These are phyloP conservation scores for Bassia scoparia DNA, from an alignment of 148 eudicot species.

Conservation along the genomic window DNA sequence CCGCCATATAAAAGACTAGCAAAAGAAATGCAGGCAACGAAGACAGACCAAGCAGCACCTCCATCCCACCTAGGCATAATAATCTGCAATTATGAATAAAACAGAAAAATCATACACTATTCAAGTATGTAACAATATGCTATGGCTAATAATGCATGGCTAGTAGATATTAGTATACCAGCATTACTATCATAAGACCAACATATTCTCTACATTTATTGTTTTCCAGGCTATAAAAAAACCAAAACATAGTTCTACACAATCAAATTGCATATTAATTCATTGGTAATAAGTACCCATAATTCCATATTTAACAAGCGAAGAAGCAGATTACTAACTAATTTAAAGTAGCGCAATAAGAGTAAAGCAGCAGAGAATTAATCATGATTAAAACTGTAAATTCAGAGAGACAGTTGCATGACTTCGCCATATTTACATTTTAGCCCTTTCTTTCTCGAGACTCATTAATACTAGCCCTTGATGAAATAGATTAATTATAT, in stretches of 20 bases:
- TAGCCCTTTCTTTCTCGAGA: too few species aligned
- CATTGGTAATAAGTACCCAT: neutral
- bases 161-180: neutral
- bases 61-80: constrained; percentile 78
- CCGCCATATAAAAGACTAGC: constrained; percentile 45
- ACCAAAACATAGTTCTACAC: neutral
- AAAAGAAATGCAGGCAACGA: constrained; percentile 53
- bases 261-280: neutral
- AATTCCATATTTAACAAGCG: neutral
- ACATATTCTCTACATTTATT: neutral
- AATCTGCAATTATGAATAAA: constrained; percentile 36
- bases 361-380: neutral
- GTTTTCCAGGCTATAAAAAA: neutral
- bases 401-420: neutral
- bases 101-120: neutral
- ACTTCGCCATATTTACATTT: neutral
- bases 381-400: neutral
- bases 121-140: neutral
- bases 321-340: neutral
- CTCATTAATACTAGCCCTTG: neutral
- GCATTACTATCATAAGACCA: neutral
- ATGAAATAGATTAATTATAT: neutral
- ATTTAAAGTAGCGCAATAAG: neutral
- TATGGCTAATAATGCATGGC: neutral
- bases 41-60: constrained; percentile 72